Percentiles rank a stretch among this genome's conserved stretches.
Evolutionary conservation across 2,329 filamentous ascomycete species (phyloP).

Genomic region (Fusarium oxysporum): DNA sequence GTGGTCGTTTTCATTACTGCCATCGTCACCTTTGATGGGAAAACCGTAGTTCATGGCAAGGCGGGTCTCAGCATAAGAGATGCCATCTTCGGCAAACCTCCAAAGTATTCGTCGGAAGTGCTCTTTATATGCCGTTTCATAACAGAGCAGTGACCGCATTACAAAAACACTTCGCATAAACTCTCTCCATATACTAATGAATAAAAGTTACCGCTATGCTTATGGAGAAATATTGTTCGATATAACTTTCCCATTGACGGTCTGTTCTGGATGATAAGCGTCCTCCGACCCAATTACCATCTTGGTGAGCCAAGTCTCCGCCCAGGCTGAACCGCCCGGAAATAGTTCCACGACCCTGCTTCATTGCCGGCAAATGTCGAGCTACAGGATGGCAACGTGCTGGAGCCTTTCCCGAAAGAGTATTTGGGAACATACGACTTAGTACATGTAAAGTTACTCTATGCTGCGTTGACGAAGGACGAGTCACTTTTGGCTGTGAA

Average conservation of each 20-base stretch:
- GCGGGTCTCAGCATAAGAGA: neutral
- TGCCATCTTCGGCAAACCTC: neutral
- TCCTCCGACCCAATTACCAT: neutral
- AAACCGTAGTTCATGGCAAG: neutral
- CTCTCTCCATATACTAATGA: neutral
- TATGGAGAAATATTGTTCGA: neutral
- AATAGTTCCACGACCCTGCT: neutral
- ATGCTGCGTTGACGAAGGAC: neutral
- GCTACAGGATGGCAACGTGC: neutral
- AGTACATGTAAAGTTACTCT: neutral
- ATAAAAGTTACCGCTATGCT: no score
- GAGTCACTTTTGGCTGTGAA: neutral
- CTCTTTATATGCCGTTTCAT: neutral
- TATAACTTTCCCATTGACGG: neutral
- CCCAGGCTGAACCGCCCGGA: neutral
- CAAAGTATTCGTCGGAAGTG: neutral
- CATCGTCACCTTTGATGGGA: neutral
- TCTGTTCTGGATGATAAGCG: neutral
- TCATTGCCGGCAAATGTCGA: neutral
- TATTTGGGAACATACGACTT: fast-evolving
- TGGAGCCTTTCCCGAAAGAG: neutral
- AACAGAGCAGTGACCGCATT: neutral
- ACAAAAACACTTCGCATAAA: neutral
- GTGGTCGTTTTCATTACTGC: neutral
- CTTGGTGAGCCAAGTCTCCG: neutral